Base-by-base conservation (phyloP, 108 stramenopile genomes). In the Stephanodiscus triporus region DNA sequence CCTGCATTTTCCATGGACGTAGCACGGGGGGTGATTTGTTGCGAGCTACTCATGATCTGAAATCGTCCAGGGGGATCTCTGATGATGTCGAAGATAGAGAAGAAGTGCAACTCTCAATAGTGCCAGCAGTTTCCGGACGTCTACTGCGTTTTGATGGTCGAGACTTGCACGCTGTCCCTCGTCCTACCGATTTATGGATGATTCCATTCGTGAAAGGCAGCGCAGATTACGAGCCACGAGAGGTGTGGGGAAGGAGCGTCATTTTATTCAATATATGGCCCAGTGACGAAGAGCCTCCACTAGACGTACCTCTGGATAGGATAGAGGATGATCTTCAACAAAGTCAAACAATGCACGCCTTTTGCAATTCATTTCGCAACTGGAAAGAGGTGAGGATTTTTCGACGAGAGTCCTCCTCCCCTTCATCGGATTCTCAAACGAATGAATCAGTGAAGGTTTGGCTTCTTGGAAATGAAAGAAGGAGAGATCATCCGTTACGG, bases 191-290 rank as follows among this genome's bases (percentile, higher is more conserved):
- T 75, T 48, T 90, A 40, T 93, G 89, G 89, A 67, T 90, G 53
- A 47, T 85, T 13, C 82, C 85, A n/a, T 88, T 89, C 63, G 80
- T 88, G 0, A 72, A 68, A 62, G 87, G 91, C 30, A 32, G 83
- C 11, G 60, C 85, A 17, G 40, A 71, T 6, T 86, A 62, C 48
- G 74, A 81, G 37, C 84, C 87, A 17, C 81, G 79, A 36, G 77
- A 84, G 55, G 49, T 74, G 23, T 92, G 77, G 82, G 91, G 87
- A 23, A 69, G 91, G 65, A 87, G 86, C 67, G 92, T 93, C 13
- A 74, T 93, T 23, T 68, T 93, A 36, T 93, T 93, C 86, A 93
- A 93, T 68, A 77, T 86, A 16, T 93, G 92, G 92, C 76, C 80
- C 13, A 68, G 43, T 0, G 64, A 68, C 19, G 81, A 80, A 42